phyloP scores from a whole-genome alignment of 768 basidiomycete species.

The Suillus bovinus region DNA sequence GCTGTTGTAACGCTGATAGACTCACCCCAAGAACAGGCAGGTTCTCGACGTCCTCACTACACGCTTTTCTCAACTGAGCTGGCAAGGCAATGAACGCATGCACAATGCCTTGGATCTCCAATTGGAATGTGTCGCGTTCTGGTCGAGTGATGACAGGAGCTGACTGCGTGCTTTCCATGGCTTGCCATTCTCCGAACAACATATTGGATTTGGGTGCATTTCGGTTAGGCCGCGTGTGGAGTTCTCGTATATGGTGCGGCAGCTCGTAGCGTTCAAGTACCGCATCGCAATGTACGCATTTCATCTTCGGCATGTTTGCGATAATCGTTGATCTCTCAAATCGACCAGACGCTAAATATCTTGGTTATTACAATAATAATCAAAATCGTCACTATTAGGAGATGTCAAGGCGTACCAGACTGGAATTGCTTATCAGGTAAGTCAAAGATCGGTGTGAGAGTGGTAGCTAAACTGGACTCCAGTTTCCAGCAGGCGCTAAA shows the following conservation, averaged over 20 bases:
- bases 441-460: not conserved
- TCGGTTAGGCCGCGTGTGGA: not conserved
- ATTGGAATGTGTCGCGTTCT: conserved; percentile 18
- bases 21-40: conserved; percentile 28
- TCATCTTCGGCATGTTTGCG: not conserved
- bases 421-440: not conserved
- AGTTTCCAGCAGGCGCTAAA: conserved; percentile 2
- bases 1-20: not conserved
- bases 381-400: not conserved
- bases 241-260: not conserved
- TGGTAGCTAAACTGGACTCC: not conserved
- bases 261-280: not conserved
- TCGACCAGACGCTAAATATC: not conserved
- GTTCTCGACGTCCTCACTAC: conserved; percentile 16
- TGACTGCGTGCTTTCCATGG: not conserved
- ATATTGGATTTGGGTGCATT: not conserved
- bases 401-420: not conserved
- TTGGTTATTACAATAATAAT: not conserved
- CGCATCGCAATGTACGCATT: not conserved
- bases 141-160: conserved; percentile 2
- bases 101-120: conserved; percentile 21
- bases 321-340: not conserved
- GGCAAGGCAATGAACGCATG: conserved; percentile 17
- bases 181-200: not conserved
- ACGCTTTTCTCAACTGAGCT: conserved; percentile 10